Base-by-base conservation (phyloP, 2,329 filamentous ascomycete genomes). In the Volutella citrinella region DNA sequence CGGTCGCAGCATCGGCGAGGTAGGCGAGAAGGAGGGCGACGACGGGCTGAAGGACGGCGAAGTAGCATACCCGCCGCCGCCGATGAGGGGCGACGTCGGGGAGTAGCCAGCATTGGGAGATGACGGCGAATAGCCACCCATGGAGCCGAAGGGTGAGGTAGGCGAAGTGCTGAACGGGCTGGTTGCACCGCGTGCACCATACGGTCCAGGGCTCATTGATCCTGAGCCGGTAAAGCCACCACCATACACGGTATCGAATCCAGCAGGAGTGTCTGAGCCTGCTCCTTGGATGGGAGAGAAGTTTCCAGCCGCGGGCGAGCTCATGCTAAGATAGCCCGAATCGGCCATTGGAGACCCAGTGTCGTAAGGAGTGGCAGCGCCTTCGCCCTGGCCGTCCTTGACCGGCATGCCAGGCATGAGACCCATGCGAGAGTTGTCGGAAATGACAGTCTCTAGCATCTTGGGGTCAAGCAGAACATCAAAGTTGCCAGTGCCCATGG, bases 401-500 rank as follows among this genome's bases (percentile, higher is more conserved):
- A 82, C 74, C 11, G 83, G 82, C 63, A 91, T 82, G 32, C 84
- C 84, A 35, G 83, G 80, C 76, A 88, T 87, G 29, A 90, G 76
- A 52, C 84, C 86, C 69, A 84, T 87, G 59, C 86, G 82, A 26
- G 86, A 87, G 61, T 95, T 95, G 64, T 95, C 90, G 30, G 87
- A 89, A 39, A 95, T 89, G 55, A 95, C 88, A 13, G 90, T 95
- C 61, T 94, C 87, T 26, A 97, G 78, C 87, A 98, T 95, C 65
- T 86, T 86, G 46, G 89, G 89, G 59, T 98, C 94, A 48, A 98
- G 76, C 50, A 90, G 81, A 34, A 97, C 82, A 46, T 98, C 89
- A 54, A 98, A 91, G 63, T 95, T 89, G 45, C 93, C 93, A 38
- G 94, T 98, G 43, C 93, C 93, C 76, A 95, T 91, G 19, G 94